Evolutionary conservation across 371 early-diverging fungal genomes (phyloP), one percentile per base, ranked within the genome.

Genomic region (Apophysomyces sp.): DNA sequence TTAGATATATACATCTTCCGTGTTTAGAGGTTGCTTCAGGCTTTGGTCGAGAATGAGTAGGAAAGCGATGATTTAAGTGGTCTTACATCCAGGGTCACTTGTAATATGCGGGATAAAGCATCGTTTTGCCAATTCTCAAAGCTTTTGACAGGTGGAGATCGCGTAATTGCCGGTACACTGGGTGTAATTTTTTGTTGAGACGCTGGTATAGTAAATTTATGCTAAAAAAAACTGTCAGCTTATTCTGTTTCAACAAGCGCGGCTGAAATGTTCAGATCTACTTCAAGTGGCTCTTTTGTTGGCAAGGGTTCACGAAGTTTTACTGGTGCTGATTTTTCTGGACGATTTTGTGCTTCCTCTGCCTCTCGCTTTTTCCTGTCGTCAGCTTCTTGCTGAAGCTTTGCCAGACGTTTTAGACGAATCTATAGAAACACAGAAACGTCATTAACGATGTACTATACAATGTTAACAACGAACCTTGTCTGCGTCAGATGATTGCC

Each of bases 61-160:
- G 24, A 41, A 29, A 24, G 32, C 15, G 39, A 32, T 30, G 51
- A 28, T 32, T 24, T 26, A 27, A 7, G 40, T 40, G n/a, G 4
- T 61, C 86, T 70, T 77, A 92, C 94, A 63, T 89, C 77, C 55
- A 96, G 74, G 3, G 93, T 92, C n/a, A 93, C 90, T 40, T 85
- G 80, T 36, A 96, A 81, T n/a, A 96, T 82, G 57, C 84, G 87
- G 15, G 91, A 88, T 15, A 93, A 70, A 0, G 91, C 92, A 44
- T 89, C 88, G 64, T 92, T 89, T 67, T 92, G 92, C 97, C 97
- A 95, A 34, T 92, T 89, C 18, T 89, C 91, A 64, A 92, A 85
- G n/a, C 85, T 74, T 65, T 86, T 83, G 24, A 76, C 76, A 6
- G 88, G 74, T 58, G 44, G 21, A 12, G 52, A 6, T 28, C 24